Evolutionary conservation across 768 basidiomycete genomes (phyloP).

Genomic region (Bullera alba): DNA sequence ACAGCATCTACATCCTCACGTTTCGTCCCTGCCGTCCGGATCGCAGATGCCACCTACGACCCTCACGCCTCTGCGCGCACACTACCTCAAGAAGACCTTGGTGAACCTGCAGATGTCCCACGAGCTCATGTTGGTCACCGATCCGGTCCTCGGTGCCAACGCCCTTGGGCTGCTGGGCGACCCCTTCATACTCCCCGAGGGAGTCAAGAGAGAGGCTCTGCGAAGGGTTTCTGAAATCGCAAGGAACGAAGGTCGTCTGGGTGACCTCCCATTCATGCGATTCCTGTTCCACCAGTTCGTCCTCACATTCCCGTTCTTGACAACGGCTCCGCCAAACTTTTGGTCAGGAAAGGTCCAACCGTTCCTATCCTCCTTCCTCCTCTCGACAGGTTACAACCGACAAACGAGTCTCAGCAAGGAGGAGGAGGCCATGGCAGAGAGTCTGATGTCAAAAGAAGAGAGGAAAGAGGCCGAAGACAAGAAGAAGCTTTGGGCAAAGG

Average conservation of each 20-base stretch:
- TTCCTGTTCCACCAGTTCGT: slow-evolving; percentile 90
- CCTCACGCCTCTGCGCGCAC: slow-evolving; percentile 82
- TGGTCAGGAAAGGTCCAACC: slow-evolving; percentile 93
- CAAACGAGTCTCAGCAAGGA: slow-evolving; percentile 13
- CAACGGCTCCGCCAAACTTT: slow-evolving; percentile 78
- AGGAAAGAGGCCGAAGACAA: slow-evolving; percentile 50
- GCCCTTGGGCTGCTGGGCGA: slow-evolving; percentile 79
- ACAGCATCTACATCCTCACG: slow-evolving; percentile 27
- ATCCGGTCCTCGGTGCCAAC: slow-evolving; percentile 43
- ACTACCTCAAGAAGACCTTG: slow-evolving; percentile 96
- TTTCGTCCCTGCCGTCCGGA: slow-evolving; percentile 15
- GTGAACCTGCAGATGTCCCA: slow-evolving; percentile 72
- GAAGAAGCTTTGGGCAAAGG: slow-evolving; percentile 63
- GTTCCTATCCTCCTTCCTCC: slow-evolving; percentile 72
- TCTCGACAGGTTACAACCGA: slow-evolving; percentile 54
- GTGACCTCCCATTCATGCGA: slow-evolving; percentile 76
- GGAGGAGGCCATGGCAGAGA: slow-evolving; percentile 26
- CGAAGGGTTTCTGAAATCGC: slow-evolving; percentile 22
- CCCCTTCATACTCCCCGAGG: slow-evolving; percentile 60
- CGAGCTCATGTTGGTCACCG: slow-evolving; percentile 65
- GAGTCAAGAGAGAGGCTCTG: slow-evolving; percentile 25
- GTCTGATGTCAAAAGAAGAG: slow-evolving; percentile 38
- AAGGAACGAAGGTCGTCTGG: slow-evolving; percentile 19
- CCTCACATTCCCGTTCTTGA: slow-evolving; percentile 90
- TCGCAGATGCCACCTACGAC: slow-evolving; percentile 20